Evolutionary conservation across 805 yeast species (phyloP), one percentile per base, ranked within the genome.

Genomic region (Metschnikowia lunata): DNA sequence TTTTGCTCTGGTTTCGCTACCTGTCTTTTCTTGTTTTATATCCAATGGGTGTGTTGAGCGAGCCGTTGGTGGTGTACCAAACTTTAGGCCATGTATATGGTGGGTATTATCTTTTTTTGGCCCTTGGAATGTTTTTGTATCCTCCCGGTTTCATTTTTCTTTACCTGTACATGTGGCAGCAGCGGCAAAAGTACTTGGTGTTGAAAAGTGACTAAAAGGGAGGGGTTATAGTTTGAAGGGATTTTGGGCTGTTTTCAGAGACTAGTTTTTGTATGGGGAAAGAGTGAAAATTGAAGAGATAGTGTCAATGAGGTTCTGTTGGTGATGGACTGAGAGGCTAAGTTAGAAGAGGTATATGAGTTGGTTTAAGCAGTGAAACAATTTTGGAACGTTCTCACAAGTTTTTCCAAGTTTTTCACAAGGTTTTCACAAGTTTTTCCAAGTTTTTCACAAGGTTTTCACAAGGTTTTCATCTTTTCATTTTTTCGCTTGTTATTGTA

Each of bases 81-180:
- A 54, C 65, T 18, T 45, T 63, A 15, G 50, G 39, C 15, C n/a
- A 34, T 2, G 57, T 51, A 4, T 15, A 38, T 12, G 51, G 54
- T 8, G 29, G 30, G 18, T 57, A 63, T 48, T 52, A 49, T 40
- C 47, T 47, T 30, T 64, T 63, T 38, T 40, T 58, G 12, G 42
- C 58, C 1, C 55, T 59, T 30, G 58, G 55, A 2, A 43, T 64
- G 51, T n/a, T 42, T 18, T 28, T 51, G 40, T 66, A 66, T 40
- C 18, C 64, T 6, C 71, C 71, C 4, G 70, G 71, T 3, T 61
- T 66, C 42, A 35, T 51, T 14, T 34, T 45, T 18, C 48, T 66
- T 15, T 65, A 63, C 47, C 40, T 49, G 27, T 56, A 66, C 49
- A 65, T 66, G 70, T 54, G 58, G 40, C 52, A 45, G 31, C 71